A percentile compares a stretch with the other conserved stretches of the same genome.
Evolutionary conservation across 306 rosid genomes (phyloP).

Genomic region (Amphicarpaea edgeworthii): DNA sequence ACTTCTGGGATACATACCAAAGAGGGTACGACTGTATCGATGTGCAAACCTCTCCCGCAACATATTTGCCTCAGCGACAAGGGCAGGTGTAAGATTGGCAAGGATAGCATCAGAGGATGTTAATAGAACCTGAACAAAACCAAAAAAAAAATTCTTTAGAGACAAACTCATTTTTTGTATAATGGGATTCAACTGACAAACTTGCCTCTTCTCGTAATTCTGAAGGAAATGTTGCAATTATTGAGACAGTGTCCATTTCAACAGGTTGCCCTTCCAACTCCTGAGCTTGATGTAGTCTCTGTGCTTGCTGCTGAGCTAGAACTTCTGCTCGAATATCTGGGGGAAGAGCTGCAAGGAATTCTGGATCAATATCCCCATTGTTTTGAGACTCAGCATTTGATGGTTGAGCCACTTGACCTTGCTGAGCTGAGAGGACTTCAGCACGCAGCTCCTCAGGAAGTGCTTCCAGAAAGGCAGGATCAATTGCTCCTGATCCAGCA

Average conservation of each 20-base stretch:
- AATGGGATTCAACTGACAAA: slow-evolving; percentile 29
- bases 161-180: background rate
- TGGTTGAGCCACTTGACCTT: slow-evolving; percentile 83
- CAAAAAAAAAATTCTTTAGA: slow-evolving; percentile 29
- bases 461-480: slow-evolving; percentile 97
- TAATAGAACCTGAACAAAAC: slow-evolving; percentile 75
- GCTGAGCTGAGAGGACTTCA: slow-evolving; percentile 96
- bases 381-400: slow-evolving; percentile 77
- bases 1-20: slow-evolving; percentile 92
- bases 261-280: slow-evolving; percentile 99
- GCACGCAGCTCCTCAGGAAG: slow-evolving; percentile 98
- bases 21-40: slow-evolving; percentile 85
- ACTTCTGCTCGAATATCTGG: slow-evolving; percentile 98
- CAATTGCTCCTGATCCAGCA: slow-evolving; percentile 87
- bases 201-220: slow-evolving; percentile 94
- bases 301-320: slow-evolving; percentile 96
- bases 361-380: slow-evolving; percentile 94
- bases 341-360: slow-evolving; percentile 98
- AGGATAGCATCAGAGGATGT: slow-evolving; percentile 97
- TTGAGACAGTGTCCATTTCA: slow-evolving; percentile 97
- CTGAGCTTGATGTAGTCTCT: slow-evolving; percentile 90
- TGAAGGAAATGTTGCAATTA: slow-evolving; percentile 97
- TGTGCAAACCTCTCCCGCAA: slow-evolving; percentile 96
- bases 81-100: slow-evolving; percentile 96
- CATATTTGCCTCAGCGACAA: slow-evolving; percentile 97